Conservation (phyloP, 108 stramenopile genomes). For the Cylindrotheca closterium region DNA sequence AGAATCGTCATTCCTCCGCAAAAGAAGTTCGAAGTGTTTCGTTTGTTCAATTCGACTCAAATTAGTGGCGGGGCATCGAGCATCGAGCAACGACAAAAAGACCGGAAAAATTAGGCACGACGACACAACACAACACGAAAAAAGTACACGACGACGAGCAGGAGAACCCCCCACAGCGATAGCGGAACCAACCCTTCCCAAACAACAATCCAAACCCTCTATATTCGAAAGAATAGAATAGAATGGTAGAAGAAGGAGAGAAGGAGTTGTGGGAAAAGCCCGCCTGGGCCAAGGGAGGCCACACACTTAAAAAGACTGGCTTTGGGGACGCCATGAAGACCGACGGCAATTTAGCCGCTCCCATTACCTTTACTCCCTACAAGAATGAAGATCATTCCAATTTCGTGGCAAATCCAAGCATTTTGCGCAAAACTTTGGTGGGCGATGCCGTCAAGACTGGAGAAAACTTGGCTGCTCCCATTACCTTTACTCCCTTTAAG, state of each 20-base stretch:
- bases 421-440: not conserved
- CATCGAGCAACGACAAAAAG: too few relatives aligned
- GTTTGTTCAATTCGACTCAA: too few relatives aligned
- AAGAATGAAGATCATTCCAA: constrained; percentile 25
- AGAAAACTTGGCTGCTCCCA: constrained; percentile 27
- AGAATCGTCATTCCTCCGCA: too few relatives aligned
- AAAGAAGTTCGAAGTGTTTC: too few relatives aligned
- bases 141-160: too few relatives aligned
- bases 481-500: constrained; percentile 36
- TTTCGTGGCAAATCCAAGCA: constrained; percentile 11
- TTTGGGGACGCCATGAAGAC: constrained; percentile 29
- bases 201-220: too few relatives aligned
- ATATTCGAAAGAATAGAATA: too few relatives aligned
- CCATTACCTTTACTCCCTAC: constrained; percentile 25
- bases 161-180: too few relatives aligned
- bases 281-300: constrained; percentile 25
- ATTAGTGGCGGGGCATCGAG: too few relatives aligned
- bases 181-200: too few relatives aligned
- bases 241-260: constrained; percentile 19
- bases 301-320: constrained; percentile 18
- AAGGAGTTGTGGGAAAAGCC: constrained; percentile 32
- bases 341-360: constrained; percentile 29
- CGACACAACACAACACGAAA: too few relatives aligned
- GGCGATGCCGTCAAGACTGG: constrained; percentile 17
- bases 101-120: too few relatives aligned